phyloP scores from a whole-genome alignment of 2,329 filamentous ascomycete genomes.

The Colletotrichum lupini region DNA sequence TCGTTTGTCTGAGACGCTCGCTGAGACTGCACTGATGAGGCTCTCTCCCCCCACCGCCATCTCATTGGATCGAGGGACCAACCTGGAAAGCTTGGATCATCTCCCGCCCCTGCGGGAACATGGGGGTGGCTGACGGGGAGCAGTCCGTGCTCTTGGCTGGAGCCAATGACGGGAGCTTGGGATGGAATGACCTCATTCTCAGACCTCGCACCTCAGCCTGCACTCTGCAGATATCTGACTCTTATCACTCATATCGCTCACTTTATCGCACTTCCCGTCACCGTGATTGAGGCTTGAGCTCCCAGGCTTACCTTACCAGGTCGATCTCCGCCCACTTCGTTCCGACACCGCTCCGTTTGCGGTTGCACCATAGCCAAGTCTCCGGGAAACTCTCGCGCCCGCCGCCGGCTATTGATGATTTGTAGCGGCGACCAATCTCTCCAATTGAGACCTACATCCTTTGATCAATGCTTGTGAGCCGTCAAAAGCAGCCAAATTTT shows the following conservation, averaged over 20 bases:
- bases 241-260: no score
- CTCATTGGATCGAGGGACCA: neutral
- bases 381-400: neutral
- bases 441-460: neutral
- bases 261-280: no score
- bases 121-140: slow-evolving; percentile 28
- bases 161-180: slow-evolving; percentile 15
- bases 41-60: slow-evolving; percentile 1
- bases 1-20: neutral
- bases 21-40: neutral
- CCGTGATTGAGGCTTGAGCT: no score
- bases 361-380: neutral
- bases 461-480: neutral
- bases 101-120: slow-evolving; percentile 14
- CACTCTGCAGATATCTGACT: neutral
- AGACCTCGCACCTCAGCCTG: no score
- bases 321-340: neutral
- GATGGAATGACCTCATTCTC: slow-evolving; percentile 26
- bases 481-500: neutral
- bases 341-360: slow-evolving; percentile 34
- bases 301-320: no score
- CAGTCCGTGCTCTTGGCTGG: slow-evolving; percentile 15
- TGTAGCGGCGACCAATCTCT: neutral
- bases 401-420: neutral
- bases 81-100: slow-evolving; percentile 22